Conservation (phyloP, 495 filamentous ascomycete species). For the Talaromyces liani region DNA sequence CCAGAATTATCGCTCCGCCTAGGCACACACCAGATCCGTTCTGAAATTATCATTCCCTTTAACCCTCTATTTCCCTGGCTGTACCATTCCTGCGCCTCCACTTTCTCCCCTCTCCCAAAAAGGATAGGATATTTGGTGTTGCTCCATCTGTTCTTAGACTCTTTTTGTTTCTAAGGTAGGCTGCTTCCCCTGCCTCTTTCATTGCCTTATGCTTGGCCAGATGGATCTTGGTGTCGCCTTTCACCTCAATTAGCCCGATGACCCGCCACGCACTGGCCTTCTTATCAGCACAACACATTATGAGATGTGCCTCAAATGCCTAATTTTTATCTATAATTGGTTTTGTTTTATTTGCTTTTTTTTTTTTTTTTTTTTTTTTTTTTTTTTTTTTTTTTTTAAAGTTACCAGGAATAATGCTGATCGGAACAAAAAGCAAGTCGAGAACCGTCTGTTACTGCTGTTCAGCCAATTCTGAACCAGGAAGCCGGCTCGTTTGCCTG, state of each 20-base stretch:
- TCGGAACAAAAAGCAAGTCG: constrained; percentile 11
- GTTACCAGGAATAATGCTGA: background rate
- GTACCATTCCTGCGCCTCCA: constrained; percentile 13
- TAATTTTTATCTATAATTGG: background rate
- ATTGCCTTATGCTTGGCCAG: background rate
- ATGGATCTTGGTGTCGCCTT: background rate
- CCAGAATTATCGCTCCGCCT: background rate
- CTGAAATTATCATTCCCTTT: background rate
- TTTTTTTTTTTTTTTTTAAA: background rate
- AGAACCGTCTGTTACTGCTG: constrained; percentile 1
- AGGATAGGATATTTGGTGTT: constrained; percentile 4
- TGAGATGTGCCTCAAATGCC: background rate
- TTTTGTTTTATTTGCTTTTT: background rate
- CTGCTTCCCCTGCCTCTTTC: constrained; percentile 4
- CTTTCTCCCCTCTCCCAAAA: constrained; percentile 7
- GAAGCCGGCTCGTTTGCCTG: background rate
- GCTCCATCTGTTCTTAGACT: background rate
- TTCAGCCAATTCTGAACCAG: background rate
- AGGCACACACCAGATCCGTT: background rate
- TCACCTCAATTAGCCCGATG: background rate
- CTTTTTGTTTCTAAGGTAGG: constrained; percentile 1
- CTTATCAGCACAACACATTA: background rate
- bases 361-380: background rate
- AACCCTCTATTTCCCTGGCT: background rate
- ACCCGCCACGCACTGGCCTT: constrained; percentile 6